A percentile compares a stretch with the other conserved stretches of the same genome.
Evolutionary conservation across 108 stramenopile genomes (phyloP).

Genomic region (Nitzschia sp.): DNA sequence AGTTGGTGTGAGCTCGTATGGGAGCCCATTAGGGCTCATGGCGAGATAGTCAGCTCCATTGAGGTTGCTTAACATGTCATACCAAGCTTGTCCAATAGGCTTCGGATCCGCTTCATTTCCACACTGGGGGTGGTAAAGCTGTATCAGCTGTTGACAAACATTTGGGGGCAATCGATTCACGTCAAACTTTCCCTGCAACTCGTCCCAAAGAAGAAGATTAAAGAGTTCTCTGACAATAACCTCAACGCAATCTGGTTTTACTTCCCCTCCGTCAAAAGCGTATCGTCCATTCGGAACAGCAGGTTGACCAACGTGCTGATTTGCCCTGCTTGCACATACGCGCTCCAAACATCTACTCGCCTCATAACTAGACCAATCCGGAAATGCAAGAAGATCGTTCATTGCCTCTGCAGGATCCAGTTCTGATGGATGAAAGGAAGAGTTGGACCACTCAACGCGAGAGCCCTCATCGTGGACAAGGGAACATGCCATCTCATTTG

Average conservation of each 20-base stretch:
- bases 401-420: too few relatives aligned
- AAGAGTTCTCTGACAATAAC: conserved; percentile 37
- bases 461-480: conserved; percentile 16
- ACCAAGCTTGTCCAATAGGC: conserved; percentile 27
- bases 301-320: conserved; percentile 16
- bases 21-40: conserved; percentile 22
- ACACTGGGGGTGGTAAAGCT: neutral
- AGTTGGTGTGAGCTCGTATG: conserved; percentile 36
- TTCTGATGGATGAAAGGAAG: neutral
- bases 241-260: conserved; percentile 39
- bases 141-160: conserved; percentile 9
- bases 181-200: conserved; percentile 17
- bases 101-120: conserved; percentile 3
- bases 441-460: conserved; percentile 17
- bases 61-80: conserved; percentile 33
- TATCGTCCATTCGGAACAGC: conserved; percentile 35
- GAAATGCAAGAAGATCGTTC: neutral
- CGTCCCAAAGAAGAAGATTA: conserved; percentile 35
- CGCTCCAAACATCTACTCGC: conserved; percentile 18
- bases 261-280: conserved; percentile 30
- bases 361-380: neutral
- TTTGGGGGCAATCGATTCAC: conserved; percentile 19
- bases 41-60: conserved; percentile 31
- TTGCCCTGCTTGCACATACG: conserved; percentile 25
- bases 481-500: conserved; percentile 2